phyloP scores from a whole-genome alignment of 106 monocot genomes.

The Allium cepa region DNA sequence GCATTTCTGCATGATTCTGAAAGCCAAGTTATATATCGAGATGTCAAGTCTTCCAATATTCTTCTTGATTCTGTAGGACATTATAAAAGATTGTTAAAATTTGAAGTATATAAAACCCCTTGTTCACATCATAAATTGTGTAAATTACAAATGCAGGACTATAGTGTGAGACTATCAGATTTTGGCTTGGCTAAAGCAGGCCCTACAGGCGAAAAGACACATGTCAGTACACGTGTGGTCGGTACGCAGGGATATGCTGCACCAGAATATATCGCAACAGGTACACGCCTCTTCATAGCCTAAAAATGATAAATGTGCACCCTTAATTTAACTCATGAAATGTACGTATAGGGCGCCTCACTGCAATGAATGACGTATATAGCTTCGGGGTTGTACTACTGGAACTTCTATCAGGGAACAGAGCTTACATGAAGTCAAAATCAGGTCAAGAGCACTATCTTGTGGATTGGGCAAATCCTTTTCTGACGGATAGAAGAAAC shows the following conservation, averaged over 20 bases:
- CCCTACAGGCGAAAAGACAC: constrained; percentile 81
- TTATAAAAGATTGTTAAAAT: neutral
- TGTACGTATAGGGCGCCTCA: constrained; percentile 36
- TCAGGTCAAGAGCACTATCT: constrained; percentile 57
- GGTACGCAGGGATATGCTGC: constrained; percentile 86
- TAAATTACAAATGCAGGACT: constrained; percentile 37
- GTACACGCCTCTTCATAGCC: constrained; percentile 6
- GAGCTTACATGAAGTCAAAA: constrained; percentile 42
- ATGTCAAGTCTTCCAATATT: constrained; percentile 45
- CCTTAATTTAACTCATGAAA: too few relatives aligned
- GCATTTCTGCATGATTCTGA: constrained; percentile 40
- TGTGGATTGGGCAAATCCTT: constrained; percentile 65
- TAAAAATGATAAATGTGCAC: too few relatives aligned
- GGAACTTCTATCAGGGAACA: constrained; percentile 61
- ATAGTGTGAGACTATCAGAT: constrained; percentile 67
- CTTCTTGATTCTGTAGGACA: constrained; percentile 30
- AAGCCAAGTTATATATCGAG: constrained; percentile 42
- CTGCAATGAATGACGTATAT: constrained; percentile 78
- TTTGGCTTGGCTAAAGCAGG: constrained; percentile 92
- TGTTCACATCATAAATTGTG: neutral
- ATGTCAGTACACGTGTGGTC: constrained; percentile 84
- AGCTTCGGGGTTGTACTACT: constrained; percentile 79
- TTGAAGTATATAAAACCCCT: neutral
- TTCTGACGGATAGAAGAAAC: constrained; percentile 46
- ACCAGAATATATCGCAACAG: constrained; percentile 89